phyloP scores from a whole-genome alignment of 345 rosid genomes.

The Syzygium aromaticum region DNA sequence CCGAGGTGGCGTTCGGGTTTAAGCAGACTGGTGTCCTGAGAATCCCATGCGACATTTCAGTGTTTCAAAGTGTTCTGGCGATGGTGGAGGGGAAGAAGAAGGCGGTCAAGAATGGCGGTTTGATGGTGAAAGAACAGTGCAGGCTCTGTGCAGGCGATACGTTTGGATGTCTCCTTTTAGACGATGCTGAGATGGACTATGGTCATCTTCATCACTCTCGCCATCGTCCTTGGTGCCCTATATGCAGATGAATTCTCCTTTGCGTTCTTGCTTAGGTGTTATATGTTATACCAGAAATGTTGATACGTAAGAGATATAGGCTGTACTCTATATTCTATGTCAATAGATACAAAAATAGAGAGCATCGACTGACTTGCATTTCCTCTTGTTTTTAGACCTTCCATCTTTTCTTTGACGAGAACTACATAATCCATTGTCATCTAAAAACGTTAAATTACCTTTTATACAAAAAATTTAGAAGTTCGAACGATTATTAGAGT shows the following conservation, averaged over 20 bases:
- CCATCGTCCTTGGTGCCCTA: neutral
- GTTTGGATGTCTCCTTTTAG: neutral
- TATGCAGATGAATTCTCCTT: neutral
- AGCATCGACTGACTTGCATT: no score
- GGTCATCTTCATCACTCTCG: neutral
- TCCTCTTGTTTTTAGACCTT: no score
- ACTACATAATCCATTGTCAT: neutral
- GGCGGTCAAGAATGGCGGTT: neutral
- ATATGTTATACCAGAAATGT: neutral
- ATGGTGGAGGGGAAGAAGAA: neutral
- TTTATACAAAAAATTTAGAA: no score
- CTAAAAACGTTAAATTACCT: no score
- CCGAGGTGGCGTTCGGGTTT: conserved; percentile 86
- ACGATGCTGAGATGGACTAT: neutral
- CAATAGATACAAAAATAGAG: neutral
- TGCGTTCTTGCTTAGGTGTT: neutral
- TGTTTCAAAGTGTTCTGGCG: conserved; percentile 10
- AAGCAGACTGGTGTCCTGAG: conserved; percentile 57
- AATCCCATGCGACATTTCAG: conserved; percentile 53
- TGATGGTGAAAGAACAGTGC: neutral
- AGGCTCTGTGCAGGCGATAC: neutral
- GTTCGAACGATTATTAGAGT: neutral
- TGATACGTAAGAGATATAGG: neutral
- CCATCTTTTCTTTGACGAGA: no score
- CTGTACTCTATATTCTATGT: neutral